Conservation (phyloP, 495 filamentous ascomycete genomes). For the Parmelia sp. region DNA sequence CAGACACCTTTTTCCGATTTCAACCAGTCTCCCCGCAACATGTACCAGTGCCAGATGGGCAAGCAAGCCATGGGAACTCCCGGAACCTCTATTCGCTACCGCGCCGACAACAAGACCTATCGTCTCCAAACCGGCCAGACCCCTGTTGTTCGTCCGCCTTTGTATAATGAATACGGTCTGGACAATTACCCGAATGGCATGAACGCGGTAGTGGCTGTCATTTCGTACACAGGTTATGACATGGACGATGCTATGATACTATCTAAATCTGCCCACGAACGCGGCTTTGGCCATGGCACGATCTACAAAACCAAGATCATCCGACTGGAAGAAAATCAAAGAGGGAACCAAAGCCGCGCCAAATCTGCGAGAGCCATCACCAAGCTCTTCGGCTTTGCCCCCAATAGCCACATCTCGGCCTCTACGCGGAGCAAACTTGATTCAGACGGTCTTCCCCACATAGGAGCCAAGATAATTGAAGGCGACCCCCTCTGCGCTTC, state of each 20-base stretch:
- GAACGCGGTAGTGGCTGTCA: conserved; percentile 94
- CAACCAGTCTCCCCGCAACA: conserved; percentile 97
- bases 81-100: conserved; percentile 73
- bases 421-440: conserved; percentile 65
- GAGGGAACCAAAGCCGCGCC: conserved; percentile 38
- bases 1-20: conserved; percentile 99
- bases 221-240: conserved; percentile 98
- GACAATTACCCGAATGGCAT: conserved; percentile 99
- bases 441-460: conserved; percentile 74
- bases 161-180: conserved; percentile 92
- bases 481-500: conserved; percentile 82
- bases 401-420: conserved; percentile 57
- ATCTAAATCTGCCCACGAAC: conserved; percentile 95
- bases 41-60: conserved; percentile 99
- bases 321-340: conserved; percentile 65
- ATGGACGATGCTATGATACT: conserved; percentile 99
- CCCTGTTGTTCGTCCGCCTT: conserved; percentile 80
- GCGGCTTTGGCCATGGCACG: conserved; percentile 92
- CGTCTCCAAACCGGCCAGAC: conserved; percentile 93
- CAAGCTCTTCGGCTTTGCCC: conserved; percentile 83
- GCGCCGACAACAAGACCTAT: conserved; percentile 96
- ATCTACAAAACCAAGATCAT: conserved; percentile 96
- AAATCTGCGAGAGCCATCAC: conserved; percentile 47
- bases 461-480: conserved; percentile 68
- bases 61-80: conserved; percentile 99